A percentile compares a stretch with the other conserved stretches of the same genome.
Conservation (phyloP, 2,329 filamentous ascomycete genomes). For the Chalara sp. region DNA sequence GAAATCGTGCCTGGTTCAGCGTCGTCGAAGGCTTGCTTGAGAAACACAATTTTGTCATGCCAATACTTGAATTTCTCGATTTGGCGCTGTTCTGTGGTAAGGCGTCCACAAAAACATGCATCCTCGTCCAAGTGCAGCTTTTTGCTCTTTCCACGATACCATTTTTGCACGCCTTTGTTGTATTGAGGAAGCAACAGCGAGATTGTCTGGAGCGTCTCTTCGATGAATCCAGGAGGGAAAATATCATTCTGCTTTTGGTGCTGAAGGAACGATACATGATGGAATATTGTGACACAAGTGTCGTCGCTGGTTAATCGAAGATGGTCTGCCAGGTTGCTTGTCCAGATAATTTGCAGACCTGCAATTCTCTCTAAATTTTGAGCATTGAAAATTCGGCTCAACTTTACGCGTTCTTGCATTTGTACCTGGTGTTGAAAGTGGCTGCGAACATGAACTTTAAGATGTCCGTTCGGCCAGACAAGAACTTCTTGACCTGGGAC, state of each 20-base stretch:
- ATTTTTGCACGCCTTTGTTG: conserved; percentile 18
- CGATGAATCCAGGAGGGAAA: too few relatives aligned
- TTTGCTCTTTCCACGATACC: conserved; percentile 16
- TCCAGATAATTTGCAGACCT: conserved; percentile 13
- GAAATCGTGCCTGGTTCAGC: conserved; percentile 28
- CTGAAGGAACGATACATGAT: neutral
- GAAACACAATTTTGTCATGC: conserved; percentile 35
- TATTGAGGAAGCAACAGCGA: conserved; percentile 30
- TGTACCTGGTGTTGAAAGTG: neutral
- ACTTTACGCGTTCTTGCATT: neutral
- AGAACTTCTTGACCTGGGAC: neutral
- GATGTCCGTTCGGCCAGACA: neutral
- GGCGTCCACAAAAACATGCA: conserved; percentile 21
- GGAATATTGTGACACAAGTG: neutral
- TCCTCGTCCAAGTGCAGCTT: conserved; percentile 22
- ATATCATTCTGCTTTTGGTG: too few relatives aligned
- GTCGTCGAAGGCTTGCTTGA: conserved; percentile 38
- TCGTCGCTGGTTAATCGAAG: conserved; percentile 7
- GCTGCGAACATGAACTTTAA: neutral
- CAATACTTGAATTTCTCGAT: conserved; percentile 33
- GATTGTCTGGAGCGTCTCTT: conserved; percentile 24
- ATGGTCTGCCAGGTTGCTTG: conserved; percentile 14
- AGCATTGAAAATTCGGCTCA: conserved; percentile 3
- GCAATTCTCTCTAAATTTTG: conserved; percentile 11
- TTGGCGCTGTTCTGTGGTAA: conserved; percentile 28